Percentiles rank a stretch among this genome's conserved stretches.
phyloP scores from a whole-genome alignment of 441 rosid species.

The Euphorbia celastroides region DNA sequence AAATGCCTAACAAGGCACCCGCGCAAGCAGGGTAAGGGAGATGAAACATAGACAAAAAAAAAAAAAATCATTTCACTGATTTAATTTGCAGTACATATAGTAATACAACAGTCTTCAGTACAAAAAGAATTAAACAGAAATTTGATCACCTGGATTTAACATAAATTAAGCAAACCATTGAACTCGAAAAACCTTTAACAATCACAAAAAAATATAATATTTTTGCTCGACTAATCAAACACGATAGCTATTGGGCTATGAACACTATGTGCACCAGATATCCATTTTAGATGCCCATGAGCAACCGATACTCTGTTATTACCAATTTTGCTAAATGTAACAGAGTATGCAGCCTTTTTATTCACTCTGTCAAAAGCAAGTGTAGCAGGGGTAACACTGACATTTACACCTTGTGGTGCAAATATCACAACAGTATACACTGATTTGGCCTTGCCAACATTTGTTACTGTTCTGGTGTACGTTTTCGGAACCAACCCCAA shows the following conservation, averaged over 20 bases:
- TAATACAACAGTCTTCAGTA: too few relatives aligned
- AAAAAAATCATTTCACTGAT: too few relatives aligned
- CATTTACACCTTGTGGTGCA: conserved; percentile 30
- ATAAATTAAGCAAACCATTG: too few relatives aligned
- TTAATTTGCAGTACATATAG: too few relatives aligned
- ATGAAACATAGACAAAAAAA: too few relatives aligned
- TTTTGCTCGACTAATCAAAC: conserved; percentile 1
- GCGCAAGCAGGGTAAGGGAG: too few relatives aligned
- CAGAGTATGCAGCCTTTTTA: conserved; percentile 30
- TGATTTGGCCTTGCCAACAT: conserved; percentile 24
- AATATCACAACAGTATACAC: conserved; percentile 16
- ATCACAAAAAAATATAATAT: too few relatives aligned
- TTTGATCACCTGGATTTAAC: too few relatives aligned
- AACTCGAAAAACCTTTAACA: too few relatives aligned
- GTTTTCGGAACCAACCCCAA: conserved; percentile 4
- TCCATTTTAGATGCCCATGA: conserved; percentile 33
- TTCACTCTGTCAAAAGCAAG: conserved; percentile 26
- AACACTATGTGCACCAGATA: conserved; percentile 17
- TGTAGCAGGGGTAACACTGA: conserved; percentile 25
- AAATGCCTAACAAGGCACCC: too few relatives aligned
- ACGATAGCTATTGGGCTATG: conserved; percentile 31
- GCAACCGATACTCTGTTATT: not conserved
- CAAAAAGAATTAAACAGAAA: too few relatives aligned
- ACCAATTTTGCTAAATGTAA: conserved; percentile 22
- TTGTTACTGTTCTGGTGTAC: conserved; percentile 10